Base-by-base conservation (phyloP, 1,139 yeast species). In the Magnusiomyces fungicola region DNA sequence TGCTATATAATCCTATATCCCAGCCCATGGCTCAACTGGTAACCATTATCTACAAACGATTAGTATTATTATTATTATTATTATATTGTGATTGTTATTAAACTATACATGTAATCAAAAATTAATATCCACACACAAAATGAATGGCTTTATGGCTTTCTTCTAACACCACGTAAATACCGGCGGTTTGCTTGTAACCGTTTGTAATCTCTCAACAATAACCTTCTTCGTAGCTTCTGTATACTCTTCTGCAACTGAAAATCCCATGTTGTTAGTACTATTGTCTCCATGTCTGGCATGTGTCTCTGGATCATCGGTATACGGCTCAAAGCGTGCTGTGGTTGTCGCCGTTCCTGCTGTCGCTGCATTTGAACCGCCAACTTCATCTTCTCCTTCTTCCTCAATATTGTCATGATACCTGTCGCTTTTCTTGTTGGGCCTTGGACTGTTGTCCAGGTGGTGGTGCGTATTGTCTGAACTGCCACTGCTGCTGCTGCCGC, bases 151-250 rank as follows among this genome's bases (percentile, higher is more conserved):
- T n/a, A n/a, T n/a, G n/a, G n/a, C n/a, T n/a, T n/a, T n/a, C n/a
- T n/a, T n/a, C n/a, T 54, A 82, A 59, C 88, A 83, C 81, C 89
- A 82, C 0, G 88, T 80, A 56, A 83, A 82, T 1, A 82, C 79
- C 0, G 89, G 87, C 1, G 83, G 80, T 51, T 71, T 76, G 16
- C 76, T 69, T 12, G 71, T 70, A 2, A 77, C 82, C 27, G 78
- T 73, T 56, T 80, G 81, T 21, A 83, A 61, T 49, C 87, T 65
- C 60, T 83, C 90, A 3, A 82, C 78, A 4, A 81, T 71, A 2
- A 81, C 87, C 43, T 66, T 69, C 53, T 59, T 51, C 4, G 62
- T 54, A 7, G 62, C 61, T 12, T 56, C 58, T 12, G 53, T 52
- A 6, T 54, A 41, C 18, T 41, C 63, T 30, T 65, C 65, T 9